A percentile compares a stretch with the other conserved stretches of the same genome.
phyloP scores from a whole-genome alignment of 2,329 filamentous ascomycete species.

The Exophiala sp. region DNA sequence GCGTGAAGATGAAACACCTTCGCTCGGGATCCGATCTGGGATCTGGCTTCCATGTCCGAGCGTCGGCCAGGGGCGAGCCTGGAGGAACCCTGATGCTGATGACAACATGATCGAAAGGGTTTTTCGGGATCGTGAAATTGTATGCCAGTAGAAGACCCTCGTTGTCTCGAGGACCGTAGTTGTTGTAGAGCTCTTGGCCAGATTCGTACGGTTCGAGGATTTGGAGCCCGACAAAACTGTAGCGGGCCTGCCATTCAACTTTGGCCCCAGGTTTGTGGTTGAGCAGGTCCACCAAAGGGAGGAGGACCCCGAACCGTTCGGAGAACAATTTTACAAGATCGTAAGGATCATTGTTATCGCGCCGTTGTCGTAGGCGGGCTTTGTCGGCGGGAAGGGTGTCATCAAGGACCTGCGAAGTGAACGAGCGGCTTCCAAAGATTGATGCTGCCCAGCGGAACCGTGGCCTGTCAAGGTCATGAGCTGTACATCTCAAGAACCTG shows the following conservation, averaged over 20 bases:
- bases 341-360: conserved; percentile 28
- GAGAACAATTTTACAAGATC: conserved; percentile 37
- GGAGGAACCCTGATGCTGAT: conserved; percentile 38
- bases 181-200: conserved; percentile 58
- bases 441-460: conserved; percentile 44
- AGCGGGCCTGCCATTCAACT: conserved; percentile 52
- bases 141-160: conserved; percentile 54
- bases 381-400: conserved; percentile 29
- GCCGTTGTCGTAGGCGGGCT: conserved; percentile 29
- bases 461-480: conserved; percentile 33
- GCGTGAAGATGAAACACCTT: conserved; percentile 43
- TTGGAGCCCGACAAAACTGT: conserved; percentile 37
- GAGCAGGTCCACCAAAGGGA: conserved; percentile 65
- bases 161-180: conserved; percentile 71
- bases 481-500: neutral
- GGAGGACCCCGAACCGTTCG: conserved; percentile 61
- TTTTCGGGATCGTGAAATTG: conserved; percentile 41
- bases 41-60: conserved; percentile 31
- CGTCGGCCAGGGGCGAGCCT: conserved; percentile 36
- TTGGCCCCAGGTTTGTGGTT: conserved; percentile 61
- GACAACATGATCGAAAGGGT: conserved; percentile 42
- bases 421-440: conserved; percentile 42
- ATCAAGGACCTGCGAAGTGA: conserved; percentile 40
- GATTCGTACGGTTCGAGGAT: conserved; percentile 45
- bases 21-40: conserved; percentile 33